Percentiles rank a stretch among this genome's conserved stretches.
These are phyloP conservation scores for Sporothrix sp. DNA, from an alignment of 2,329 filamentous ascomycete species.

Conservation along the genomic window DNA sequence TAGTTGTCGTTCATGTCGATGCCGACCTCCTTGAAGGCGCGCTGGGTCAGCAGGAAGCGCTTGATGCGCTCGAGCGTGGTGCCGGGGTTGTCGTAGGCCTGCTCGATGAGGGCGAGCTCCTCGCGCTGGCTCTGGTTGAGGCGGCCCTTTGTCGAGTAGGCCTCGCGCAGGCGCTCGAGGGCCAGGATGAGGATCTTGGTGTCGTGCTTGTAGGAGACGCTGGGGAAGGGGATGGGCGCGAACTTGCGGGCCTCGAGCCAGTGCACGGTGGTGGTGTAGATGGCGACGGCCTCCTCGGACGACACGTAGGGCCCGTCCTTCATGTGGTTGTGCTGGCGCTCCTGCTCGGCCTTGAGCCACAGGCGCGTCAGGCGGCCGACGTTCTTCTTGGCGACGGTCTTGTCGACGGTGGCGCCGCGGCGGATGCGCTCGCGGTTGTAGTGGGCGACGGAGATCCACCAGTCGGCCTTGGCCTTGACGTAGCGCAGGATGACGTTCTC, in stretches of 20 bases:
- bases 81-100: slow-evolving; percentile 95
- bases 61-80: slow-evolving; percentile 95
- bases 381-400: slow-evolving; percentile 99
- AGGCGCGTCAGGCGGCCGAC: slow-evolving; percentile 85
- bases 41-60: slow-evolving; percentile 89
- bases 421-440: slow-evolving; percentile 98
- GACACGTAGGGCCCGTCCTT: slow-evolving; percentile 98
- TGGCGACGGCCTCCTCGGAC: slow-evolving; percentile 94
- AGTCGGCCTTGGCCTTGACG: slow-evolving; percentile 98
- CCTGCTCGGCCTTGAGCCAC: slow-evolving; percentile 97
- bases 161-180: slow-evolving; percentile 82
- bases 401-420: slow-evolving; percentile 92
- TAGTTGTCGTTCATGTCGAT: slow-evolving; percentile 99
- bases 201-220: slow-evolving; percentile 98
- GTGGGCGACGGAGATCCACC: slow-evolving; percentile 99
- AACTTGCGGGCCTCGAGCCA: slow-evolving; percentile 98
- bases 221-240: slow-evolving; percentile 96
- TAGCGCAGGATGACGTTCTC: slow-evolving; percentile 98
- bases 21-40: slow-evolving; percentile 97
- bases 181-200: slow-evolving; percentile 97
- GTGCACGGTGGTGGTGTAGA: slow-evolving; percentile 97
- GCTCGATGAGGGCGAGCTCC: slow-evolving; percentile 91
- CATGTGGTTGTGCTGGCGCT: slow-evolving; percentile 98
- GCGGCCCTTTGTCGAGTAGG: slow-evolving; percentile 94
- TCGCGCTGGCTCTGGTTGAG: slow-evolving; percentile 97